A percentile compares a stretch with the other conserved stretches of the same genome.
Evolutionary conservation across 345 rosid species (phyloP).

Genomic region (Raphanus sativus): DNA sequence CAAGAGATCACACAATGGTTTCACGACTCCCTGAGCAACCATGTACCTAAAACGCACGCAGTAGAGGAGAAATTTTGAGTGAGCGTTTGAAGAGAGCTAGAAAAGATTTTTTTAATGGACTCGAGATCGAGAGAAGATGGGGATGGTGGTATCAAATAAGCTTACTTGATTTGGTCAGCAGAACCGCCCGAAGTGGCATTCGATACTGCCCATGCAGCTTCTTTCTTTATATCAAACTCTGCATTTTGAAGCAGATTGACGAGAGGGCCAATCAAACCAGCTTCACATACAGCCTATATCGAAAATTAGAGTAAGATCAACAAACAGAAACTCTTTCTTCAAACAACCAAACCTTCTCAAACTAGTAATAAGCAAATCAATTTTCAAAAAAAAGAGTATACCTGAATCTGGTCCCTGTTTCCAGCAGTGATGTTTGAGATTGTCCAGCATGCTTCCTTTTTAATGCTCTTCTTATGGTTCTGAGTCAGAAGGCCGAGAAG

Average conservation of each 20-base stretch:
- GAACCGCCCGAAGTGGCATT: constrained; percentile 85
- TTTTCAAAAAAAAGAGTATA: constrained; percentile 1
- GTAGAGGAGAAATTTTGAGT: background rate
- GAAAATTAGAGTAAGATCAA: background rate
- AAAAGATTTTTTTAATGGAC: background rate
- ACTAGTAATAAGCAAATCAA: background rate
- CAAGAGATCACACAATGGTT: constrained; percentile 79
- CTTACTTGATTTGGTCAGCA: constrained; percentile 75
- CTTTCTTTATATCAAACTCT: constrained; percentile 85
- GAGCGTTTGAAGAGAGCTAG: background rate
- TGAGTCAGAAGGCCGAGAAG: constrained; percentile 76
- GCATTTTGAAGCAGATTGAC: constrained; percentile 72
- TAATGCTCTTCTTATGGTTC: constrained; percentile 90
- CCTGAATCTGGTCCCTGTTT: constrained; percentile 95
- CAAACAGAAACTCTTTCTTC: background rate
- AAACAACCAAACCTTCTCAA: constrained; percentile 8
- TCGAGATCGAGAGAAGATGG: background rate
- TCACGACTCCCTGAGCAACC: constrained; percentile 74
- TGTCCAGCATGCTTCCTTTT: constrained; percentile 99
- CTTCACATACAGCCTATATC: constrained; percentile 62
- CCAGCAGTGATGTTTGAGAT: constrained; percentile 99
- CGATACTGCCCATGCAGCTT: constrained; percentile 90
- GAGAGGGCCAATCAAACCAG: constrained; percentile 60
- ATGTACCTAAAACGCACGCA: constrained; percentile 44
- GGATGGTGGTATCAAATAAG: background rate